Base-by-base conservation (phyloP, 805 yeast genomes). In the Lipomyces mesembrius region DNA sequence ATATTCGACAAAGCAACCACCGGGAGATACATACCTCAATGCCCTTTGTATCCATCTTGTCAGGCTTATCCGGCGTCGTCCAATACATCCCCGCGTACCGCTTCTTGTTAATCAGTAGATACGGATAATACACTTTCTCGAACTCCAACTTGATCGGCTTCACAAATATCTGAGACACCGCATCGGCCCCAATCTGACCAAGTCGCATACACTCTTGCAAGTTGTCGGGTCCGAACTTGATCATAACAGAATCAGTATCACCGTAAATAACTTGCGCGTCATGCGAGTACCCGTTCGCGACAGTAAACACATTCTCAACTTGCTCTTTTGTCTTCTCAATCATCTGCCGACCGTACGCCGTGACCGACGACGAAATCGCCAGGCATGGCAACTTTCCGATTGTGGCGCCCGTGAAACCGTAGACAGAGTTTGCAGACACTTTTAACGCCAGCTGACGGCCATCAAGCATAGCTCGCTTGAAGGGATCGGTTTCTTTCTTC, bases 221-320 rank as follows among this genome's bases (percentile, higher is more conserved):
- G 75, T 92, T 96, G 9, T 82, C 81, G 39, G 87, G 86, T 1
- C 99, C 99, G 80, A 95, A 95, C 76, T 92, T 93, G 56, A 95
- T 97, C 99, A 95, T 96, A 20, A 95, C 99, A 8, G 99, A 96
- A 84, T 95, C 99, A 0, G 99, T 95, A 79, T 95, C 99, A 82
- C 99, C 99, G 76, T 95, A 95, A 53, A 95, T 89, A 68, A 95
- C 99, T 72, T 89, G 85, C 0, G 98, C 88, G 79, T 95, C 96
- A 75, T 83, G 87, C n/a, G 85, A 83, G 74, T 83, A 89, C 0
- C 98, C 98, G 77, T 94, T 92, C 64, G 85, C 85, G n/a, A 87
- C 88, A 11, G 87, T 84, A 75, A 92, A 95, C 64, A 86, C 84
- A 52, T 87, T 86, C 78, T 92, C 93, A 2, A 95, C 98, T 69